phyloP scores from a whole-genome alignment of 2,329 filamentous ascomycete genomes.

The Cladosporium sp. region DNA sequence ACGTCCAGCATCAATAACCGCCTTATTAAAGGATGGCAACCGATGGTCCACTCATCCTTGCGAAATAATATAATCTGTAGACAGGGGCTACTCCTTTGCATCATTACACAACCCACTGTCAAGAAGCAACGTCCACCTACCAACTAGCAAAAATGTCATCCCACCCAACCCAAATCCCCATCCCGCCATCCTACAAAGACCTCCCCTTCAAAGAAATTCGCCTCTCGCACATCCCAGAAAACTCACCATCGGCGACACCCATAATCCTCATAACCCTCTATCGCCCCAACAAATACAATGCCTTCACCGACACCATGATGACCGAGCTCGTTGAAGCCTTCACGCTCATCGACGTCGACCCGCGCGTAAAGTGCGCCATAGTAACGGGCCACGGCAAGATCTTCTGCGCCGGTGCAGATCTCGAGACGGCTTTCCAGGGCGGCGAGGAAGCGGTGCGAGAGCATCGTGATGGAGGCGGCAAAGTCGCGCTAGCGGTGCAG shows the following conservation, averaged over 20 bases:
- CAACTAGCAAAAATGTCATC: background rate
- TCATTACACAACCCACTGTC: background rate
- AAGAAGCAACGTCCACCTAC: background rate
- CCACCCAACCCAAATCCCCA: slow-evolving; percentile 21
- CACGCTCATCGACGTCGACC: slow-evolving; percentile 47
- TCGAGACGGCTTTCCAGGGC: slow-evolving; percentile 46
- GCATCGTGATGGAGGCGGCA: slow-evolving; percentile 48
- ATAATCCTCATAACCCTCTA: slow-evolving; percentile 59
- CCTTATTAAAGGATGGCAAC: too few species aligned
- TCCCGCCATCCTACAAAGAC: slow-evolving; percentile 35
- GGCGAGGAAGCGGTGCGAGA: slow-evolving; percentile 38
- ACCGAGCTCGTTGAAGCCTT: slow-evolving; percentile 52
- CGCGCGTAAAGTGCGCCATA: slow-evolving; percentile 49
- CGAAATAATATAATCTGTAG: background rate
- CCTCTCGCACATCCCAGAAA: slow-evolving; percentile 34
- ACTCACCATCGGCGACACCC: slow-evolving; percentile 51
- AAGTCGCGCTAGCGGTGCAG: slow-evolving; percentile 48
- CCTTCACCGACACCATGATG: slow-evolving; percentile 61
- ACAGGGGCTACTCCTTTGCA: background rate
- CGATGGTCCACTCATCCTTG: too few species aligned
- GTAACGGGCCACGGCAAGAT: slow-evolving; percentile 45
- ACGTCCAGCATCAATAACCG: too few species aligned
- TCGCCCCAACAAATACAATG: slow-evolving; percentile 61
- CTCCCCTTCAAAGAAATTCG: slow-evolving; percentile 37
- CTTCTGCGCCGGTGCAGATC: slow-evolving; percentile 52